Conservation (phyloP, 2,329 filamentous ascomycete species). For the Phaeosphaeria sp. region DNA sequence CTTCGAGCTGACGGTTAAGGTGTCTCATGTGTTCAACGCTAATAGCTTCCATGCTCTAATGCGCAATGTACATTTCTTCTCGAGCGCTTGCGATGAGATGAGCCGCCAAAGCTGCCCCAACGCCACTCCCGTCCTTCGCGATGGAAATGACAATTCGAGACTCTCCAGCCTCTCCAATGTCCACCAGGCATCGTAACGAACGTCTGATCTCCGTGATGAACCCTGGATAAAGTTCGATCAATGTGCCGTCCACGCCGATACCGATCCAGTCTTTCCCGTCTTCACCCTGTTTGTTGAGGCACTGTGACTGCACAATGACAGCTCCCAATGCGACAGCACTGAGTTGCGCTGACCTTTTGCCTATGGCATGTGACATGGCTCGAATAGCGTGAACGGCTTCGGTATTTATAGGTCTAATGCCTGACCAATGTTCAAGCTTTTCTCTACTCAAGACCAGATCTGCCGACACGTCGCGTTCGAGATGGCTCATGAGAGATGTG, state of each 20-base stretch:
- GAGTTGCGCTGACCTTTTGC: constrained; percentile 83
- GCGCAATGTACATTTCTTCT: too few relatives aligned
- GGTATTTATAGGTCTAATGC: constrained; percentile 72
- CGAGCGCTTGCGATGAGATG: too few relatives aligned
- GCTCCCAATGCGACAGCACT: constrained; percentile 85
- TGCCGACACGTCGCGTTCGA: constrained; percentile 75
- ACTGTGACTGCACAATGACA: constrained; percentile 77
- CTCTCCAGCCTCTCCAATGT: constrained; percentile 76
- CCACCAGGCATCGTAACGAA: constrained; percentile 73
- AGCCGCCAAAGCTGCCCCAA: constrained; percentile 82
- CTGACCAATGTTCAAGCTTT: constrained; percentile 73
- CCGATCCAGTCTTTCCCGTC: constrained; percentile 57
- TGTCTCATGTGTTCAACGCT: too few relatives aligned
- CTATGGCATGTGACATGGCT: constrained; percentile 78
- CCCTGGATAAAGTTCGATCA: constrained; percentile 90
- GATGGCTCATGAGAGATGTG: constrained; percentile 83
- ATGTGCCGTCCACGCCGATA: constrained; percentile 86
- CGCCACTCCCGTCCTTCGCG: constrained; percentile 89
- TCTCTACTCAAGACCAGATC: constrained; percentile 56
- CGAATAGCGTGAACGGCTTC: constrained; percentile 87
- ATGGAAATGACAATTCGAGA: constrained; percentile 88
- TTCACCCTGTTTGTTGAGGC: constrained; percentile 60
- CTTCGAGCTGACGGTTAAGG: too few relatives aligned
- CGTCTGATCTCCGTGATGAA: constrained; percentile 87
- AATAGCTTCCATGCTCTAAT: too few relatives aligned